A percentile compares a stretch with the other conserved stretches of the same genome.
These are phyloP conservation scores for Alternaria angustiovoidea DNA, from an alignment of 2,329 filamentous ascomycete species.

Conservation along the genomic window DNA sequence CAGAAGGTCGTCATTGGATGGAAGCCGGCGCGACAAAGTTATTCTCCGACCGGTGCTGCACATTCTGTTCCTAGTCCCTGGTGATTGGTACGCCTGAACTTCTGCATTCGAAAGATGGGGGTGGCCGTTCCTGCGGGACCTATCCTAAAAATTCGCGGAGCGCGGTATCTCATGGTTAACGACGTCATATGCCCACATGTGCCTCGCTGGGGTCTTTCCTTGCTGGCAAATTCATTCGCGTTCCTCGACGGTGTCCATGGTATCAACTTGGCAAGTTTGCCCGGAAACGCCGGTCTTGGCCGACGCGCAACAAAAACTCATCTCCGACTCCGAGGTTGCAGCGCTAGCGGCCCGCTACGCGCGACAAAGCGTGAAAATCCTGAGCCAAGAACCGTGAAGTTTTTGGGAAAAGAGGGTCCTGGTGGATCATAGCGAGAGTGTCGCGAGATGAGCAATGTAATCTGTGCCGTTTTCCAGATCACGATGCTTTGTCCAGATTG, in stretches of 20 bases:
- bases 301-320: slow-evolving; percentile 24
- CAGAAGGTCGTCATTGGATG: not conserved
- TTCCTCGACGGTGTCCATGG: not conserved
- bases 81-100: slow-evolving; percentile 2
- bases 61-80: not conserved
- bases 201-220: not conserved
- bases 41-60: not conserved
- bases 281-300: slow-evolving; percentile 31
- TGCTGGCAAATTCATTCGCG: not conserved
- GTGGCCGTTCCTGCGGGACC: not conserved
- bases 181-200: not conserved
- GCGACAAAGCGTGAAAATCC: slow-evolving; percentile 19
- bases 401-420: slow-evolving; percentile 32
- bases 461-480: slow-evolving; percentile 10
- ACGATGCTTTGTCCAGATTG: slow-evolving; percentile 14
- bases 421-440: slow-evolving; percentile 24
- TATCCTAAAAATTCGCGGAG: not conserved
- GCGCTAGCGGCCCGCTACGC: slow-evolving; percentile 32
- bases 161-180: not conserved
- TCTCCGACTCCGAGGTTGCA: slow-evolving; percentile 30
- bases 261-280: slow-evolving; percentile 1
- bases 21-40: slow-evolving; percentile 1
- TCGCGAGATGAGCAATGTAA: slow-evolving; percentile 12
- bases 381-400: slow-evolving; percentile 26
- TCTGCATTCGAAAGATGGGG: slow-evolving; percentile 2